A percentile compares a stretch with the other conserved stretches of the same genome.
Conservation (phyloP, 2,329 filamentous ascomycete genomes). For the Claviceps citrina region DNA sequence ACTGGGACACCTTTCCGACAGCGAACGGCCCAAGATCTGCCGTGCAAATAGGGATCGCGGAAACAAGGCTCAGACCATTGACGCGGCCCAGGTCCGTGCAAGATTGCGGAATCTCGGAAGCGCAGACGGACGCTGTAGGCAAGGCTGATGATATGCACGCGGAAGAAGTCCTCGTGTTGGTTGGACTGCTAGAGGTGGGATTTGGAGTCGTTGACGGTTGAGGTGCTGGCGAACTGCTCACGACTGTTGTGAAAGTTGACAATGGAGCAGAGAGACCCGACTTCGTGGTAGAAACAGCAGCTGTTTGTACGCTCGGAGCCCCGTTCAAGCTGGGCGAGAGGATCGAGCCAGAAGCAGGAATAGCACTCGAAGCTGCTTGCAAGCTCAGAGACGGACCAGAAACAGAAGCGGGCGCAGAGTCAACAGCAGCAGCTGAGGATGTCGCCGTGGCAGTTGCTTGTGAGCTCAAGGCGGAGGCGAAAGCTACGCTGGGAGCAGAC, state of each 20-base stretch:
- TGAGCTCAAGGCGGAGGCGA: no score
- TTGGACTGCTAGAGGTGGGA: neutral
- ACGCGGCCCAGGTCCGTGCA: neutral
- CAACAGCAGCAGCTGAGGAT: no score
- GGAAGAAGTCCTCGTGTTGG: neutral
- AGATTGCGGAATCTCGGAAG: slow-evolving; percentile 1
- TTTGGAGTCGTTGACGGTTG: neutral
- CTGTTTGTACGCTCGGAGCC: neutral
- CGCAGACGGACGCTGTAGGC: slow-evolving; percentile 1
- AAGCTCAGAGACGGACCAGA: no score
- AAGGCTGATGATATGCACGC: neutral
- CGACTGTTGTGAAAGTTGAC: neutral
- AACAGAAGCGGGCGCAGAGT: no score
- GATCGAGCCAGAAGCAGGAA: neutral
- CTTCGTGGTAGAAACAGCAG: neutral
- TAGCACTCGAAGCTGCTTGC: no score
- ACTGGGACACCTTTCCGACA: neutral
- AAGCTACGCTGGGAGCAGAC: no score
- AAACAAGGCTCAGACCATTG: neutral
- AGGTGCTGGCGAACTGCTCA: neutral
- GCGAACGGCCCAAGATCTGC: slow-evolving; percentile 2
- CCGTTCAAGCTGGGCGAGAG: neutral
- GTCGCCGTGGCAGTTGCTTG: no score
- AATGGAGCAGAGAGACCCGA: neutral
- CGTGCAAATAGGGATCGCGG: neutral